These are phyloP conservation scores for Kuraishia cidri DNA, from an alignment of 805 yeast genomes.

Conservation along the genomic window DNA sequence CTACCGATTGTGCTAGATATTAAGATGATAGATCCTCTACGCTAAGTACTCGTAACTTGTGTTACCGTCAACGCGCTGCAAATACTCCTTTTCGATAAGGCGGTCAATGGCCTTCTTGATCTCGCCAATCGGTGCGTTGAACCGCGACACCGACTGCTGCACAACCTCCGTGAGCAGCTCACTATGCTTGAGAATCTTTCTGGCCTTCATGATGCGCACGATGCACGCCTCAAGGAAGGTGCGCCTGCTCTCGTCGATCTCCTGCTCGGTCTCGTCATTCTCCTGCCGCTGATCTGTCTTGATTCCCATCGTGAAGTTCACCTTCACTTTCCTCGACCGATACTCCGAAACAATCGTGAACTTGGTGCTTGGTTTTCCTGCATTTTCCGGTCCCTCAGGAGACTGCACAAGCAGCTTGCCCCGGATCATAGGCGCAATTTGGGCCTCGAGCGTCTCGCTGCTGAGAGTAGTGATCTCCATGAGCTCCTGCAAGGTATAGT, in stretches of 20 bases:
- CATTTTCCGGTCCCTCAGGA: constrained; percentile 52
- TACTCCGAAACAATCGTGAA: constrained; percentile 74
- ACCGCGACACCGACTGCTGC: constrained; percentile 69
- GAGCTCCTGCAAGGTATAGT: constrained; percentile 52
- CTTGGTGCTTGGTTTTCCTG: constrained; percentile 41
- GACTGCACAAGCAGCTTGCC: constrained; percentile 62
- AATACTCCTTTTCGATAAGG: constrained; percentile 78
- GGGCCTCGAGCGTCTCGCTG: constrained; percentile 58
- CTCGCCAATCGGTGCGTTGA: constrained; percentile 78
- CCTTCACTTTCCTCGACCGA: constrained; percentile 74
- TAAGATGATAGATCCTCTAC: constrained; percentile 14
- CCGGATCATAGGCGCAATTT: constrained; percentile 71
- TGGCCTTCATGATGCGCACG: constrained; percentile 93
- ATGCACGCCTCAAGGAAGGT: constrained; percentile 86
- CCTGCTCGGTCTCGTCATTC: constrained; percentile 64
- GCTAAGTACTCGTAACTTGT: constrained; percentile 79
- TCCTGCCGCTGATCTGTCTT: constrained; percentile 56
- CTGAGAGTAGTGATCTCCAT: constrained; percentile 62
- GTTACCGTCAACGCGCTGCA: constrained; percentile 66
- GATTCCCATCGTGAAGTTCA: constrained; percentile 48
- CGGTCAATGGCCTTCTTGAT: constrained; percentile 81
- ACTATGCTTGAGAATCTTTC: constrained; percentile 72
- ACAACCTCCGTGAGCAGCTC: constrained; percentile 81
- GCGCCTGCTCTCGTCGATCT: constrained; percentile 80
- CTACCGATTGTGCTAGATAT: too few relatives aligned